Evolutionary conservation across 805 yeast genomes (phyloP), one percentile per base, ranked within the genome.

Genomic region (Pichia phayaonensis): DNA sequence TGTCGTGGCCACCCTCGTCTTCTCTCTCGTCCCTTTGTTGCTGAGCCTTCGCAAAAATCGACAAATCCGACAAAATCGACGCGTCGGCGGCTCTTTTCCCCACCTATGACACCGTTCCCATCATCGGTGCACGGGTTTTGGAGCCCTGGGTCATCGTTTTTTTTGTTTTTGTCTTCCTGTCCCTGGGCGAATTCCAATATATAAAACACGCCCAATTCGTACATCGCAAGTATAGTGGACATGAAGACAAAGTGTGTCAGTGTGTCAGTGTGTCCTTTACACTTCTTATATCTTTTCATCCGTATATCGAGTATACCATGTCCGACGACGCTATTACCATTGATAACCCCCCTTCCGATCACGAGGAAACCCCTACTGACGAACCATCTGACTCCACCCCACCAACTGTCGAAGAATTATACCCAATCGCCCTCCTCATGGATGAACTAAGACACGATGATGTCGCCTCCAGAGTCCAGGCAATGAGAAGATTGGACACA

Each of bases 361-460:
- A 18, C n/a, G 11, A 6, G n/a, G n/a, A n/a, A 5, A 2, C 20
- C 5, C 38, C 38, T n/a, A 16, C 11, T 5, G 13, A 29, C 13
- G 34, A 15, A 8, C 13, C 34, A 2, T 12, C 34, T 34, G n/a
- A 3, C 3, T n/a, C 10, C 10, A 15, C n/a, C n/a, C 38, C 20
- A 2, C 20, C 15, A 48, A 59, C 29, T 3, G 47, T 61, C 6
- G 83, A 83, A 63, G 90, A 84, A 59, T 77, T 94, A 51, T 92
- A 88, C 63, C 99, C 99, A 43, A 79, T 94, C 68, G 99, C 99
- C 16, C 77, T 94, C 59, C 78, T 94, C 53, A 90, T 94, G 88
- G 99, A 95, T 67, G 99, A 95, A 69, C 78, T 94, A 67, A 61
- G 75, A 70, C 97, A 92, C 67, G 99, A 94, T 64, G 99, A 94